Conservation (phyloP, 208 protist genomes). For the Trypanosoma grayi region DNA sequence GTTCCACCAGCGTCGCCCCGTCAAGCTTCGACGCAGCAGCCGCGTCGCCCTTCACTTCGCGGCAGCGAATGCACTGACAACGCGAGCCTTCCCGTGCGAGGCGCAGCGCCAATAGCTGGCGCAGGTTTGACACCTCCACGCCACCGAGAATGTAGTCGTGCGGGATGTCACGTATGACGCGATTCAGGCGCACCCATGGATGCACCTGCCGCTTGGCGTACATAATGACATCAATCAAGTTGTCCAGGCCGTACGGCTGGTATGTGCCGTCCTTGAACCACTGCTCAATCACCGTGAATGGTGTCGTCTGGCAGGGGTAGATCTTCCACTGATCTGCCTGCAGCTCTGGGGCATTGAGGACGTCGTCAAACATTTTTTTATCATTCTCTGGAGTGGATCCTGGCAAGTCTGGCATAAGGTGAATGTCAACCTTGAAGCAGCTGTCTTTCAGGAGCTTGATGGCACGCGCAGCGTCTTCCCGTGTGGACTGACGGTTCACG, state of each 20-base stretch:
- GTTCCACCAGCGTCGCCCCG: slow-evolving; percentile 49
- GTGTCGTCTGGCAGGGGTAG: slow-evolving; percentile 99
- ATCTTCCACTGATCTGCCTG: slow-evolving; percentile 98
- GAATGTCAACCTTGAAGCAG: slow-evolving; percentile 99
- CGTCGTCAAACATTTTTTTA: slow-evolving; percentile 93
- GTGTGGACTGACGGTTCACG: slow-evolving; percentile 95
- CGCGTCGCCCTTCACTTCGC: slow-evolving; percentile 87
- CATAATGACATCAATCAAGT: slow-evolving; percentile 93
- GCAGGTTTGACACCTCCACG: slow-evolving; percentile 97
- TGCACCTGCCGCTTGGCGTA: slow-evolving; percentile 94
- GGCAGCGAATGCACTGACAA: slow-evolving; percentile 95
- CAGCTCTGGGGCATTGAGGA: slow-evolving; percentile 94
- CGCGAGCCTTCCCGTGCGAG: slow-evolving; percentile 86
- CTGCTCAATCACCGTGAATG: slow-evolving; percentile 97
- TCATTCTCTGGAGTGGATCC: slow-evolving; percentile 94
- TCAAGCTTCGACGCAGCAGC: slow-evolving; percentile 39
- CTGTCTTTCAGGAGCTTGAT: slow-evolving; percentile 96
- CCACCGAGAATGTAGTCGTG: slow-evolving; percentile 97
- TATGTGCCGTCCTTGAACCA: slow-evolving; percentile 96
- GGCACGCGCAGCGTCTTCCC: slow-evolving; percentile 89
- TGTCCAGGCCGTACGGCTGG: slow-evolving; percentile 88
- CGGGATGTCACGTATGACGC: slow-evolving; percentile 98
- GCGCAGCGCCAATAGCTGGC: slow-evolving; percentile 93
- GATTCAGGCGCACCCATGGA: slow-evolving; percentile 99
- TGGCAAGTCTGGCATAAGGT: slow-evolving; percentile 99